A percentile compares a stretch with the other conserved stretches of the same genome.
phyloP scores from a whole-genome alignment of 31 red algal species.

The Odonthalia washingtoniensis region DNA sequence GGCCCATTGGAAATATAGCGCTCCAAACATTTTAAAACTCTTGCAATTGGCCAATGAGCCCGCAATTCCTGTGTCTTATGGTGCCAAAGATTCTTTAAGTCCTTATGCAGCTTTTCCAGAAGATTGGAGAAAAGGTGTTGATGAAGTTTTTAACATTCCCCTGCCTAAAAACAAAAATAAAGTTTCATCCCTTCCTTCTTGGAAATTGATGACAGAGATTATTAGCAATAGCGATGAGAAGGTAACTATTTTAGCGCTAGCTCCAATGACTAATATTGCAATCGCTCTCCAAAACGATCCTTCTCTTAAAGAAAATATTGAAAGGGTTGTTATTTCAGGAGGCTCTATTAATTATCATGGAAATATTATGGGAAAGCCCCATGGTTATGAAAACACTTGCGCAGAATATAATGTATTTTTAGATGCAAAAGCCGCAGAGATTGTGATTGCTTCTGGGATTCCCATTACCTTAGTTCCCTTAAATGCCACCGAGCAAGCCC shows the following conservation, averaged over 20 bases:
- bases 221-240: neutral
- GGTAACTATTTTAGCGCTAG: conserved; percentile 18
- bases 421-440: conserved; percentile 51
- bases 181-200: neutral
- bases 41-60: conserved; percentile 22
- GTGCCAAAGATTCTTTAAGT: too few species aligned
- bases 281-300: neutral
- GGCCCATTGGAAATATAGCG: conserved; percentile 14
- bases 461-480: conserved; percentile 41
- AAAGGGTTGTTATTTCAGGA: conserved; percentile 46
- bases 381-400: conserved; percentile 4
- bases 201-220: neutral
- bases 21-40: conserved; percentile 37
- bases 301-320: conserved; percentile 12
- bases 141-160: too few species aligned
- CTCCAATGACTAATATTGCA: conserved; percentile 10
- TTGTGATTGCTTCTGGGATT: conserved; percentile 31
- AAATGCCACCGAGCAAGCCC: conserved; percentile 45
- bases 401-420: conserved; percentile 55
- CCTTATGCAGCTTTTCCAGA: too few species aligned
- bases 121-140: too few species aligned
- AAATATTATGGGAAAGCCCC: conserved; percentile 22
- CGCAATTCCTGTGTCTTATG: conserved; percentile 6
- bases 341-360: conserved; percentile 29
- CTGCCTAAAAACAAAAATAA: neutral